These are phyloP conservation scores for Aspergillus candidus DNA, from an alignment of 2,329 filamentous ascomycete species.

Conservation along the genomic window DNA sequence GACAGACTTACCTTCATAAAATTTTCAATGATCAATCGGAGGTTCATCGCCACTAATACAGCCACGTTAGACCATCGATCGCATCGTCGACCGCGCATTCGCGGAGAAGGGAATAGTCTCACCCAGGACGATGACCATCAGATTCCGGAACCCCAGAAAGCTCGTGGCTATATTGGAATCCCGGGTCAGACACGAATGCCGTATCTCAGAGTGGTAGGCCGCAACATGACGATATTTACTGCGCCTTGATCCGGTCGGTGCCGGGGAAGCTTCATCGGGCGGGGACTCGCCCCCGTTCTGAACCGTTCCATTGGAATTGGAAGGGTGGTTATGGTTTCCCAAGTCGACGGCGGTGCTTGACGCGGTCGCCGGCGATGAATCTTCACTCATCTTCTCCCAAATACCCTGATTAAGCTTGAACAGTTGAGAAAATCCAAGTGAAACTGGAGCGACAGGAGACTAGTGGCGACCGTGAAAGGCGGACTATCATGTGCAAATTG, in stretches of 20 bases:
- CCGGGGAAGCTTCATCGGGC: conserved; percentile 5
- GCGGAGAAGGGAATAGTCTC: conserved; percentile 24
- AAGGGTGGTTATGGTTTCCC: background rate
- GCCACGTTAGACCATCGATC: conserved; percentile 5
- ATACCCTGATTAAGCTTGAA: no score
- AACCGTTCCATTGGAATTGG: conserved; percentile 9
- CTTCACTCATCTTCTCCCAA: background rate
- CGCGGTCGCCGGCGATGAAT: background rate
- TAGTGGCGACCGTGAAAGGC: background rate
- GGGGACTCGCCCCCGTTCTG: conserved; percentile 2
- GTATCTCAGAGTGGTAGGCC: conserved; percentile 67
- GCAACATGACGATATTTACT: conserved; percentile 87
- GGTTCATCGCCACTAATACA: conserved; percentile 73
- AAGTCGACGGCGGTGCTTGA: background rate
- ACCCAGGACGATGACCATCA: conserved; percentile 92
- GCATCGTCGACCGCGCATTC: background rate
- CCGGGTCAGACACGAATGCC: conserved; percentile 77
- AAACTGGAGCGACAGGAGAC: background rate
- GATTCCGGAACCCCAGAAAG: conserved; percentile 88
- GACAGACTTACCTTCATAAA: conserved; percentile 69
- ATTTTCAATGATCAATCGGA: conserved; percentile 93
- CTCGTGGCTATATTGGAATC: conserved; percentile 70
- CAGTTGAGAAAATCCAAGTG: background rate
- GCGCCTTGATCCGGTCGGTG: conserved; percentile 28
- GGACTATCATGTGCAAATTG: no score